Percentiles rank a stretch among this genome's conserved stretches.
phyloP scores from a whole-genome alignment of 1,284 basidiomycete genomes.

The Exobasidium rhododendri region DNA sequence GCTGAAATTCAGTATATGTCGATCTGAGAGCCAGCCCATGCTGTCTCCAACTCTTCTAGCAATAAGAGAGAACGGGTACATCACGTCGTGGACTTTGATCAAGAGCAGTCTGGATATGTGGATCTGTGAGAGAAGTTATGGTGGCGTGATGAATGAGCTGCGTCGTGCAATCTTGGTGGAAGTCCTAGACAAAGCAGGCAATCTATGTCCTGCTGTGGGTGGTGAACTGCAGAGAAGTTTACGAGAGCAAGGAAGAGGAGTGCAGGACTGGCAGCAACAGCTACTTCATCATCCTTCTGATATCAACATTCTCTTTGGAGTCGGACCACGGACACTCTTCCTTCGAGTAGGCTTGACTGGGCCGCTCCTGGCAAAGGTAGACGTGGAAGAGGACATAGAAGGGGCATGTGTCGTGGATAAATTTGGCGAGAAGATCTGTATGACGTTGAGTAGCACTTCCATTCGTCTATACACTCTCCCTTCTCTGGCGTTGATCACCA shows the following conservation, averaged over 20 bases:
- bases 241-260: slow-evolving; percentile 23
- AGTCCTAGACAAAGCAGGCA: slow-evolving; percentile 37
- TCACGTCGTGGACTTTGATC: slow-evolving; percentile 44
- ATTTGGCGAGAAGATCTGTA: slow-evolving; percentile 27
- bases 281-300: slow-evolving; percentile 16
- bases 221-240: slow-evolving; percentile 33
- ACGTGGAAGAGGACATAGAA: slow-evolving; percentile 34
- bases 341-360: slow-evolving; percentile 37
- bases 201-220: slow-evolving; percentile 23
- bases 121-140: slow-evolving; percentile 30
- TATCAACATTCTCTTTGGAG: slow-evolving; percentile 19
- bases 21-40: slow-evolving; percentile 30
- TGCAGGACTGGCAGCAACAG: slow-evolving; percentile 5
- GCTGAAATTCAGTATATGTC: slow-evolving; percentile 38
- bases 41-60: slow-evolving; percentile 44
- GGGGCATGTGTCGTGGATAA: slow-evolving; percentile 35
- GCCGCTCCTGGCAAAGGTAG: slow-evolving; percentile 24
- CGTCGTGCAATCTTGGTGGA: slow-evolving; percentile 15
- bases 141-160: slow-evolving; percentile 31
- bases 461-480: slow-evolving; percentile 39
- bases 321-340: background rate
- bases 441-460: slow-evolving; percentile 33
- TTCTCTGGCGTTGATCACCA: slow-evolving; percentile 30
- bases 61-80: slow-evolving; percentile 31
- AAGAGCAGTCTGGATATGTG: slow-evolving; percentile 34